Evolutionary conservation across 1,139 yeast genomes (phyloP).

Genomic region (Tardiomyces digboiensis): DNA sequence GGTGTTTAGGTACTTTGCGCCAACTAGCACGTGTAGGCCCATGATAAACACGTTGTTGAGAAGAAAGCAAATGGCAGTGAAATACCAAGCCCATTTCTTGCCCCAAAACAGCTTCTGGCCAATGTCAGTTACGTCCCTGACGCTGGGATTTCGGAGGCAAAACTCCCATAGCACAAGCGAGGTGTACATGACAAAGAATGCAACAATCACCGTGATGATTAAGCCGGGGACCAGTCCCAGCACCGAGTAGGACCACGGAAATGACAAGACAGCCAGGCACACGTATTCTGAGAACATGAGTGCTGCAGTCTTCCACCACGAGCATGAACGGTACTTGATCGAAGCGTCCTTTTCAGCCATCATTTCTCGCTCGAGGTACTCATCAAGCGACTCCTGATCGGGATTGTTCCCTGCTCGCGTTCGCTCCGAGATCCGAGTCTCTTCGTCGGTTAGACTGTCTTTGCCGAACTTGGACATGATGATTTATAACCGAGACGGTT

Average conservation of each 20-base stretch:
- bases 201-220: constrained; percentile 42
- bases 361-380: constrained; percentile 14
- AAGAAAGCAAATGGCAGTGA: constrained; percentile 45
- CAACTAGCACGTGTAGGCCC: constrained; percentile 49
- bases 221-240: constrained; percentile 51
- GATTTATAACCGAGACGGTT: constrained; percentile 3
- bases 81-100: constrained; percentile 44
- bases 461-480: not conserved
- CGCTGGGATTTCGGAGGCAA: constrained; percentile 43
- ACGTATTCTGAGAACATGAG: constrained; percentile 50
- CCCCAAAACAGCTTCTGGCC: constrained; percentile 50
- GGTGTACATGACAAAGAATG: constrained; percentile 44
- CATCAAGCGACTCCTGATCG: constrained; percentile 19
- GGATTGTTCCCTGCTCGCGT: constrained; percentile 1
- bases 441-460: not conserved
- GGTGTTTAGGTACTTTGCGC: constrained; percentile 51
- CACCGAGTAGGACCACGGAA: constrained; percentile 56
- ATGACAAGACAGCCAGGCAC: constrained; percentile 53
- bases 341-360: constrained; percentile 22
- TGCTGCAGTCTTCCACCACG: constrained; percentile 51
- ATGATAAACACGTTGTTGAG: constrained; percentile 48
- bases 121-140: constrained; percentile 47
- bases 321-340: constrained; percentile 43
- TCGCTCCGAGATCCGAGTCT: not conserved
- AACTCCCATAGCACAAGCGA: constrained; percentile 45